Evolutionary conservation across 306 rosid genomes (phyloP).

Genomic region (Vigna angularis): DNA sequence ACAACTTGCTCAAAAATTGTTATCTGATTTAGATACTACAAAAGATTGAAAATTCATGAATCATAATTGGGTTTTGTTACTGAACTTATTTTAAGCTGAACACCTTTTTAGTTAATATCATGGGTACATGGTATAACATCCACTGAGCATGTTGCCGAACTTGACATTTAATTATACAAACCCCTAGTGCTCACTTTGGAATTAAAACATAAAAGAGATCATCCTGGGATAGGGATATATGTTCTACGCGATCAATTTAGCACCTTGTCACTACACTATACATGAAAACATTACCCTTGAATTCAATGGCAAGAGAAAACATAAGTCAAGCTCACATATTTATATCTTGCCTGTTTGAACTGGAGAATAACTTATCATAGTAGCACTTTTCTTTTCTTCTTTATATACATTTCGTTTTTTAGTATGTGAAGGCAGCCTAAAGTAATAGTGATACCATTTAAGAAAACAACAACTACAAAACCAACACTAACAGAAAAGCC

Average conservation of each 20-base stretch:
- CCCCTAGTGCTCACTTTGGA: background rate
- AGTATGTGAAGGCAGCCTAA: background rate
- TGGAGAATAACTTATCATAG: slow-evolving; percentile 18
- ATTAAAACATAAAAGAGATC: slow-evolving; percentile 4
- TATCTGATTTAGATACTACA: background rate
- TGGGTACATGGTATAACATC: background rate
- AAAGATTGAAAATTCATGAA: background rate
- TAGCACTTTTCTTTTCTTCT: background rate
- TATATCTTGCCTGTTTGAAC: background rate
- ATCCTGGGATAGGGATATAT: background rate
- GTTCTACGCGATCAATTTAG: background rate
- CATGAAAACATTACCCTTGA: background rate
- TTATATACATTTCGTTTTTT: background rate
- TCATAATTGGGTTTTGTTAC: slow-evolving; percentile 6
- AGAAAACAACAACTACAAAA: slow-evolving; percentile 7
- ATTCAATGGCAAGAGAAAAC: background rate
- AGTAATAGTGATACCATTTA: background rate
- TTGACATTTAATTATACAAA: background rate
- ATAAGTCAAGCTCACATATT: background rate
- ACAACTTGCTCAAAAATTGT: slow-evolving; percentile 5
- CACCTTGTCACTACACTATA: slow-evolving; percentile 7
- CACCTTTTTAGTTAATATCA: background rate
- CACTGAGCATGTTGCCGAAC: background rate
- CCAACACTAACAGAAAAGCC: background rate
- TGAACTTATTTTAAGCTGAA: slow-evolving; percentile 13